Evolutionary conservation across 441 rosid genomes (phyloP), one percentile per base, ranked within the genome.

Genomic region (Arabidopsis hybrid): DNA sequence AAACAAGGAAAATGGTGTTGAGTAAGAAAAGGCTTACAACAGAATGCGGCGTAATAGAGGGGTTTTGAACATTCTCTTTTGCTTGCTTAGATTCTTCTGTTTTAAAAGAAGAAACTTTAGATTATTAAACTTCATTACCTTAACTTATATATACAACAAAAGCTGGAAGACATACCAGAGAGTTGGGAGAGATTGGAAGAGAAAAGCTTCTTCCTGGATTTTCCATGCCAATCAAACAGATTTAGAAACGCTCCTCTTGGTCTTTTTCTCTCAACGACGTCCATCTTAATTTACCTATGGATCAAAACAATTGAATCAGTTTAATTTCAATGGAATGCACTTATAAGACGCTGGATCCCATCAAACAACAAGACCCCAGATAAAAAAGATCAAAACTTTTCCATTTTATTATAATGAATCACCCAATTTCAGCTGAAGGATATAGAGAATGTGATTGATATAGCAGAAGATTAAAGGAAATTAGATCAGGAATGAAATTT

Each of bases 141-240:
- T 21, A 21, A 21, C 26, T 21, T 21, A 50, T 17, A 34, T 2
- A 42, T 35, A 57, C 14, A 34, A 14, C 42, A 57, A 39, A 29
- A 65, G 86, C 74, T 76, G 70, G 82, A 70, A 87, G 66, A 58
- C 47, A 14, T 83, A 88, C 99, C 88, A 45, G 84, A 68, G 18
- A 65, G 16, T 56, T 85, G 89, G 12, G 84, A 69, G 58, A 38
- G 13, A 68, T 79, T 78, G 56, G 85, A 83, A 9, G 97, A 86
- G 83, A 95, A 92, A 50, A 95, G 82, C 85, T 91, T 95, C 90
- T 95, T 95, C 78, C 95, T 82, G 45, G 99, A 95, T 85, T 91
- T 95, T 31, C 93, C 98, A 57, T 80, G 89, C 99, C 99, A 95
- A 66, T 95, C 99, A 83, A 95, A 95, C 68, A 95, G 78, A 68